phyloP scores from a whole-genome alignment of 805 yeast genomes.

The Candida ipomoeae region DNA sequence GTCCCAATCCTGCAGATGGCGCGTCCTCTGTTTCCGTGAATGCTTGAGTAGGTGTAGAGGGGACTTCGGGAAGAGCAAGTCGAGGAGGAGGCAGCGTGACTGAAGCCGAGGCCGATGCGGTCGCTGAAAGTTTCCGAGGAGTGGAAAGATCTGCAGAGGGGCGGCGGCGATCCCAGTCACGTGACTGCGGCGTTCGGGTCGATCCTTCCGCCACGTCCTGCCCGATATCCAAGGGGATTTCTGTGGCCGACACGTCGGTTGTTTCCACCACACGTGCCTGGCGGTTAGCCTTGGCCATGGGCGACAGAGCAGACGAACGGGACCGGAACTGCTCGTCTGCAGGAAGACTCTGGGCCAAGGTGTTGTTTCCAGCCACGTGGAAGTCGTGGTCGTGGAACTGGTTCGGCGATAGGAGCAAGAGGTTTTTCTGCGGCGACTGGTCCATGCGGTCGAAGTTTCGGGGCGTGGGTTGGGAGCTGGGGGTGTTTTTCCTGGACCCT shows the following conservation, averaged over 20 bases:
- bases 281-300: constrained; percentile 40
- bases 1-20: not conserved
- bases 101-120: too few relatives aligned
- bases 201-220: not conserved
- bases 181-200: not conserved
- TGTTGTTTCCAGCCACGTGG: constrained; percentile 19
- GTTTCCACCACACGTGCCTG: constrained; percentile 45
- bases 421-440: constrained; percentile 23
- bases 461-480: not conserved
- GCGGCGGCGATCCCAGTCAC: constrained; percentile 2
- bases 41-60: constrained; percentile 23
- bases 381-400: constrained; percentile 34
- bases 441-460: not conserved
- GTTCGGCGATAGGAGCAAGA: constrained; percentile 37
- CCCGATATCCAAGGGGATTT: constrained; percentile 1
- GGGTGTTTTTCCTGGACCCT: too few relatives aligned
- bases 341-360: constrained; percentile 5
- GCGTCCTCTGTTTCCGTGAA: not conserved
- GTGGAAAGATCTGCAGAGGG: too few relatives aligned
- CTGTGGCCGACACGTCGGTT: constrained; percentile 18
- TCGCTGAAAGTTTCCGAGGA: too few relatives aligned
- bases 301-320: constrained; percentile 34
- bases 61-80: constrained; percentile 26
- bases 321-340: constrained; percentile 20
- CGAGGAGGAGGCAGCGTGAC: constrained; percentile 39